Evolutionary conservation across 164 flowering plant species (phyloP), one percentile per base, ranked within the genome.

Genomic region (Chimonanthus salicifolius): DNA sequence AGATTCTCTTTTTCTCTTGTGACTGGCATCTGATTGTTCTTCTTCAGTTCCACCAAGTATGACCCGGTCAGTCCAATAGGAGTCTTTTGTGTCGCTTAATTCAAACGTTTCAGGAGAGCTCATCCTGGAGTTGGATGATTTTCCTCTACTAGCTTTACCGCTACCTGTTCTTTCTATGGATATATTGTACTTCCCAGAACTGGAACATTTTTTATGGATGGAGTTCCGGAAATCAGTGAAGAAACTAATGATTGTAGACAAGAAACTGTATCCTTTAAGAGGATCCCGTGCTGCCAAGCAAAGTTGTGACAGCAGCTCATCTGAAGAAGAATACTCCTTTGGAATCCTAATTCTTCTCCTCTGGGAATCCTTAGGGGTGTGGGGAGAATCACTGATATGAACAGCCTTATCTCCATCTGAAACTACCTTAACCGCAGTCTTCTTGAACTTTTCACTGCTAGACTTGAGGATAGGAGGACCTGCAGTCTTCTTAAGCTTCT

Each of bases 191-290:
- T 75, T 77, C 62, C 65, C 45, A 16, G 74, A 65, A 71, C 60
- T 15, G 21, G 74, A 68, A 21, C 43, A 45, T 16, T 83, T 79
- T 46, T 68, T n/a, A 74, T 70, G 68, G 58, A 79, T 69, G 11
- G 78, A 83, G 71, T 88, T 80, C 75, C 96, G 81, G 58, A 84
- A 85, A 33, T 84, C 82, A 47, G 86, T 75, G 74, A 92, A 88
- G 74, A 83, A 88, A 45, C 67, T 60, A 71, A 79, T 71, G 3
- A 77, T 60, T 20, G 78, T 16, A 64, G 47, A 62, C 68, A 82
- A 64, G 69, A 65, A 77, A 62, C 74, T 74, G 71, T 74, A 65
- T 9, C 78, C 77, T 74, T 80, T 72, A 76, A 81, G 47, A 47
- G 98, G 93, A 78, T 84, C 74, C 62, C 49, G 70, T 43, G 95